A percentile compares a stretch with the other conserved stretches of the same genome.
Conservation (phyloP, 2,329 filamentous ascomycete species). For the Penicillium sp. region DNA sequence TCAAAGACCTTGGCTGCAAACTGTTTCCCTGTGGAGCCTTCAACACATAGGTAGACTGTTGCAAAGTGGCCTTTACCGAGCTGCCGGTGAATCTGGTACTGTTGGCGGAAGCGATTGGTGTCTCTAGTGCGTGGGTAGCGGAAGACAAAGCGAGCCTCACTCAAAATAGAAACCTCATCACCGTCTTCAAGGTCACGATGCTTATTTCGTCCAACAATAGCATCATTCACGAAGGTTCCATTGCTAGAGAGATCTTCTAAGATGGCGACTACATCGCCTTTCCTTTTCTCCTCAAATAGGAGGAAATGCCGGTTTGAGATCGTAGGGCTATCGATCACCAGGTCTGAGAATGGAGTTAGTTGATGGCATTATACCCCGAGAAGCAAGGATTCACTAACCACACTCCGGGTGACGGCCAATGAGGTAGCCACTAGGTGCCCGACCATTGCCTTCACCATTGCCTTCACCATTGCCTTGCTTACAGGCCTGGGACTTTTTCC, state of each 20-base stretch:
- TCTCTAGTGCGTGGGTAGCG: slow-evolving; percentile 75
- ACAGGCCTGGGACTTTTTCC: slow-evolving; percentile 48
- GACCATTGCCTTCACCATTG: slow-evolving; percentile 50
- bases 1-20: slow-evolving; percentile 96
- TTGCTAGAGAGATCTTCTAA: slow-evolving; percentile 94
- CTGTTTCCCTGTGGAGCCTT: slow-evolving; percentile 76
- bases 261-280: slow-evolving; percentile 64
- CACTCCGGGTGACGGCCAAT: slow-evolving; percentile 93
- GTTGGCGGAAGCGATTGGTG: slow-evolving; percentile 76
- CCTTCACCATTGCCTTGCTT: slow-evolving; percentile 54
- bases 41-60: slow-evolving; percentile 85
- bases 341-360: slow-evolving; percentile 53
- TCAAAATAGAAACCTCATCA: slow-evolving; percentile 85
- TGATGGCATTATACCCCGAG: not conserved
- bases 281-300: slow-evolving; percentile 56
- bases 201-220: slow-evolving; percentile 86
- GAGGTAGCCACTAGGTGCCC: slow-evolving; percentile 78
- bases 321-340: slow-evolving; percentile 71
- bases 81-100: slow-evolving; percentile 80
- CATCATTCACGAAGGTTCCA: slow-evolving; percentile 94
- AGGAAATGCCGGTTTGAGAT: slow-evolving; percentile 76
- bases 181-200: slow-evolving; percentile 82
- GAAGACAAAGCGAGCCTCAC: slow-evolving; percentile 86
- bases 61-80: slow-evolving; percentile 95
- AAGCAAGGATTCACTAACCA: slow-evolving; percentile 57